Percentiles rank a stretch among this genome's conserved stretches.
phyloP scores from a whole-genome alignment of 2,329 filamentous ascomycete species.

The Talaromyces verruculosus region DNA sequence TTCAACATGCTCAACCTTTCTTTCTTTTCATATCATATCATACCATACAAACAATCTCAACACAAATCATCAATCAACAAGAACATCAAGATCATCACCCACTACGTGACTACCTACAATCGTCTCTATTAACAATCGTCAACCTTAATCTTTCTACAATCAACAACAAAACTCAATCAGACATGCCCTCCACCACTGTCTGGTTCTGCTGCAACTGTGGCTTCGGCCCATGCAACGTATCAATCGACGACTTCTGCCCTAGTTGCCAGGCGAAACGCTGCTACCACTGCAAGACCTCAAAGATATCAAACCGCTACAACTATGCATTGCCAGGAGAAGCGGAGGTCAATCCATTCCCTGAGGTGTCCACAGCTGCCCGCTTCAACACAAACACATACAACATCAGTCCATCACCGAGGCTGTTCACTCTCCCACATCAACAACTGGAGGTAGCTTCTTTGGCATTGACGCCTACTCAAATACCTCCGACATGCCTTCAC shows the following conservation, averaged over 20 bases:
- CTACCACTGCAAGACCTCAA: constrained; percentile 20
- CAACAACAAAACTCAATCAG: not conserved
- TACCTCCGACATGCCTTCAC: not conserved
- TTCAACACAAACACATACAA: not conserved
- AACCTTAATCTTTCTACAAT: not conserved
- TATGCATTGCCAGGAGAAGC: not conserved
- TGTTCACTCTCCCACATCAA: not conserved
- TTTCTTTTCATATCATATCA: not conserved
- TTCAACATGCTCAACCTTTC: not conserved
- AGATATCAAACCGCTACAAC: constrained; percentile 4
- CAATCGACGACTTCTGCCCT: constrained; percentile 30
- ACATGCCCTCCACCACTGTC: constrained; percentile 21
- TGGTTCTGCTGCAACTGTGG: constrained; percentile 40
- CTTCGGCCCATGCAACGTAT: constrained; percentile 34
- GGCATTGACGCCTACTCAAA: not conserved
- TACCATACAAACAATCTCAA: not conserved
- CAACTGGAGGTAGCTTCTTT: not conserved
- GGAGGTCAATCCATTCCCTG: not conserved
- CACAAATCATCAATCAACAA: not conserved
- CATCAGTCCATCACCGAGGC: not conserved
- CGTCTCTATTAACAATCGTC: not conserved
- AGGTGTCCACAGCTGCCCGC: not conserved
- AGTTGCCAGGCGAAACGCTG: constrained; percentile 30
- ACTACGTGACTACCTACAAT: not conserved
- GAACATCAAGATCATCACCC: not conserved